Evolutionary conservation across 345 rosid species (phyloP), one percentile per base, ranked within the genome.

Genomic region (Psidium friedrichsthalianum): DNA sequence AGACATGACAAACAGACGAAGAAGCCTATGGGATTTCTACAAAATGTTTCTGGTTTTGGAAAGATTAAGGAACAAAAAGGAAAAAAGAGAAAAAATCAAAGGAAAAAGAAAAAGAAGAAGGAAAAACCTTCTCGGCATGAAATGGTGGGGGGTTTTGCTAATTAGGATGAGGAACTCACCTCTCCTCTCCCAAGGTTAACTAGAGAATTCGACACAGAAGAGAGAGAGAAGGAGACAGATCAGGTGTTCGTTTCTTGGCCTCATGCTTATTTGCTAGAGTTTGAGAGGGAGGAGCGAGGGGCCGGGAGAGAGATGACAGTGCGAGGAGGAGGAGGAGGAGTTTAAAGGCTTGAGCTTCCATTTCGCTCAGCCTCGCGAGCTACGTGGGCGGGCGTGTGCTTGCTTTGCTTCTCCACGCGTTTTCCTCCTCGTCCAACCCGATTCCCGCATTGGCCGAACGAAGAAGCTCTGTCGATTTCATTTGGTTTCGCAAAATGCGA

Each of bases 351-450:
- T 47, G 86, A 91, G 91, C 92, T 87, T 84, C 64, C 78, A 86
- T 90, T 89, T 90, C 91, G 91, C 89, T 90, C 91, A 87, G 88
- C 16, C 82, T 89, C 88, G 87, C 87, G 61, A 85, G 90, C 86
- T 85, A 74, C 21, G 81, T 85, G 89, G 53, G 18, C 84, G 61
- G 47, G 54, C 83, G 57, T 47, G 54, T 59, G 52, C 69, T 61
- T 82, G 22, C 83, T 8, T 36, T 42, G 36, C 36, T 36, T 36
- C 36, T 3, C 49, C 11, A 85, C 86, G 89, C 86, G 88, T 87
- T 91, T 82, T 56, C 59, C 25, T 49, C 52, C n/a, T 9, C n/a
- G 56, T 32, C 61, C 84, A 85, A 53, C n/a, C 83, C 80, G 80
- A 36, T 36, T 69, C 47, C 11, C 11, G 2, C 11, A 64, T 64